A percentile compares a stretch with the other conserved stretches of the same genome.
phyloP scores from a whole-genome alignment of 2,329 filamentous ascomycete species.

The Phoma sp. region DNA sequence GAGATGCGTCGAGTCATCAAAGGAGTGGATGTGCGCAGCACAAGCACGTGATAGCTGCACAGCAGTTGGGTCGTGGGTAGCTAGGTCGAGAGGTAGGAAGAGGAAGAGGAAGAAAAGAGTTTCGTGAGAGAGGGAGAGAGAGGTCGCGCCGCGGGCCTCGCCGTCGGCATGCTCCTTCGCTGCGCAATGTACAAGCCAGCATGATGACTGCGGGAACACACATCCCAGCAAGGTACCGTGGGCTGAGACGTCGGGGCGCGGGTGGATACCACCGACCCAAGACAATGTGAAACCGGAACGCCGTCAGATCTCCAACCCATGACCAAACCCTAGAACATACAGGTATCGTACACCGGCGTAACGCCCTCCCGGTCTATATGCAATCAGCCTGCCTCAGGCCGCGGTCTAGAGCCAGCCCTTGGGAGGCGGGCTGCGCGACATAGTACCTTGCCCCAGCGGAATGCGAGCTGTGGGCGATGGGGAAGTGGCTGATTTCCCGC shows the following conservation, averaged over 20 bases:
- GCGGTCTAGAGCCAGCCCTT: slow-evolving; percentile 37
- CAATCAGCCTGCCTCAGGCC: background rate
- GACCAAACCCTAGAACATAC: background rate
- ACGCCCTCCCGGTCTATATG: slow-evolving; percentile 13
- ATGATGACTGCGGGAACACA: too few relatives aligned
- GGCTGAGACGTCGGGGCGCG: background rate
- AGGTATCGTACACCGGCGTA: slow-evolving; percentile 8
- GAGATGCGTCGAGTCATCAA: slow-evolving; percentile 1
- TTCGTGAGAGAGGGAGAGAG: too few relatives aligned
- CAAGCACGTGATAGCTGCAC: slow-evolving; percentile 4
- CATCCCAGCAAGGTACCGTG: too few relatives aligned
- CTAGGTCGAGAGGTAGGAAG: too few relatives aligned
- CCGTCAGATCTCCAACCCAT: background rate
- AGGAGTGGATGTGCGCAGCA: slow-evolving; percentile 13
- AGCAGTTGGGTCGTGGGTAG: background rate
- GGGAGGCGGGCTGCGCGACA: slow-evolving; percentile 43
- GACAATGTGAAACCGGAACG: slow-evolving; percentile 14
- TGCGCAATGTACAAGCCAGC: too few relatives aligned
- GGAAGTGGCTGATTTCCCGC: slow-evolving; percentile 19
- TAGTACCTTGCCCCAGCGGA: slow-evolving; percentile 47
- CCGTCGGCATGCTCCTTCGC: background rate
- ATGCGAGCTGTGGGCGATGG: slow-evolving; percentile 43
- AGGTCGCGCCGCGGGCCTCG: too few relatives aligned
- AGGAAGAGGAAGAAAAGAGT: background rate
- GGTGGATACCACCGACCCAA: background rate